A percentile compares a stretch with the other conserved stretches of the same genome.
These are phyloP conservation scores for Citrus sp. DNA, from an alignment of 345 rosid species.

Conservation along the genomic window DNA sequence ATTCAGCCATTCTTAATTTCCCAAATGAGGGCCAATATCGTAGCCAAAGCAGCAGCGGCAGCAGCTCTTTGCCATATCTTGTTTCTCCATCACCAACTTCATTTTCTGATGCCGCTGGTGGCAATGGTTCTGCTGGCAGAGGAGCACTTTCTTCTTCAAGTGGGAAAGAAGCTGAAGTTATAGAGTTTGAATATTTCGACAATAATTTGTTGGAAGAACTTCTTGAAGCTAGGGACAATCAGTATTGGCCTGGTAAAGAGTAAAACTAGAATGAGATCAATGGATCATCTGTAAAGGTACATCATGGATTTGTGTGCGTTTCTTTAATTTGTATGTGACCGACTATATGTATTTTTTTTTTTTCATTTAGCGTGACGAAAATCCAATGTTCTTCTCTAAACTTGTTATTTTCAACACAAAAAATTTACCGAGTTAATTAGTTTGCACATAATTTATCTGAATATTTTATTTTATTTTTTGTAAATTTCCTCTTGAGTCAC, in stretches of 20 bases:
- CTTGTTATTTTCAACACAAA: no score
- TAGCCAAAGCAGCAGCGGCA: neutral
- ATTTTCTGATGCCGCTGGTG: neutral
- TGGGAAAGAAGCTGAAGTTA: conserved; percentile 35
- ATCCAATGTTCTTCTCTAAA: no score
- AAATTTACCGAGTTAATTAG: no score
- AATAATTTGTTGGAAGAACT: conserved; percentile 72
- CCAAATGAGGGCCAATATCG: conserved; percentile 50
- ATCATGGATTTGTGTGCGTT: neutral
- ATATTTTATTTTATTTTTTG: neutral
- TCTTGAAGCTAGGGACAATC: conserved; percentile 26
- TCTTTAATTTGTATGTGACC: neutral
- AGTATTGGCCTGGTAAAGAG: neutral
- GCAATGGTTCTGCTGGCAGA: neutral
- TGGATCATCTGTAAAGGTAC: no score
- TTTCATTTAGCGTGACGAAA: no score
- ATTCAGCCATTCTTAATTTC: conserved; percentile 59
- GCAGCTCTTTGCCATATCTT: neutral
- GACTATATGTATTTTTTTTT: no score
- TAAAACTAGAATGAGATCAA: no score
- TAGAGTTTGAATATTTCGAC: conserved; percentile 78
- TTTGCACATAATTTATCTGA: neutral
- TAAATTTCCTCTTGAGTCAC: neutral
- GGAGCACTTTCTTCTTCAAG: conserved; percentile 20
- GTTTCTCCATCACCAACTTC: conserved; percentile 14